phyloP scores from a whole-genome alignment of 257 asterid genomes.

The Solanum paucissectum region DNA sequence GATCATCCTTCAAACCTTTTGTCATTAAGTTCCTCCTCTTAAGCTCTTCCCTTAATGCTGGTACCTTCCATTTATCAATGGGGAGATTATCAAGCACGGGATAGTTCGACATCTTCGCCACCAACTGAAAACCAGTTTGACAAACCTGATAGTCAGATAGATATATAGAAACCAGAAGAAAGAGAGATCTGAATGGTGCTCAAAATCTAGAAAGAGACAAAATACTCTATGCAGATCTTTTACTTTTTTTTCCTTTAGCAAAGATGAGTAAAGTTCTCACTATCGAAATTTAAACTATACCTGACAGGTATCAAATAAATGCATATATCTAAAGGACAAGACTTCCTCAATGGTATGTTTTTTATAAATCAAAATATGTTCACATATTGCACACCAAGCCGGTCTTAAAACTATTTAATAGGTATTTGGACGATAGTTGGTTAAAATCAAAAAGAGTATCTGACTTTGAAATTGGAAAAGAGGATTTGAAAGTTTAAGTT shows the following conservation, averaged over 20 bases:
- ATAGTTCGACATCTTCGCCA: slow-evolving; percentile 1
- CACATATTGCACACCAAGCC: background rate
- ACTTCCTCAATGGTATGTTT: background rate
- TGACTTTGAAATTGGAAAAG: background rate
- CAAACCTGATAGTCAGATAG: background rate
- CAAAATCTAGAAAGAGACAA: background rate
- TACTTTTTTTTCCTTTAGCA: background rate
- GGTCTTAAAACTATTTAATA: background rate
- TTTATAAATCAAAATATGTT: background rate
- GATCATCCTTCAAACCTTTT: slow-evolving; percentile 28
- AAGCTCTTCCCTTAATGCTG: slow-evolving; percentile 28
- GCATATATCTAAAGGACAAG: background rate
- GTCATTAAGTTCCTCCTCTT: slow-evolving; percentile 16
- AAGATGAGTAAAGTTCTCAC: background rate
- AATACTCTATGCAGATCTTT: background rate
- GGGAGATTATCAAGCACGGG: slow-evolving; percentile 22
- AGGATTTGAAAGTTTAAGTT: background rate
- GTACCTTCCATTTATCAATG: slow-evolving; percentile 31
- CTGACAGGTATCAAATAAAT: background rate
- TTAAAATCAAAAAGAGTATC: background rate
- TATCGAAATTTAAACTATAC: background rate
- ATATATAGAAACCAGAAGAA: background rate
- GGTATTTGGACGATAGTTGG: background rate
- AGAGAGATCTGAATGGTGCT: background rate
- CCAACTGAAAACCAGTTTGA: background rate